Evolutionary conservation across 345 rosid genomes (phyloP), one percentile per base, ranked within the genome.

Genomic region (Reutealis trisperma): DNA sequence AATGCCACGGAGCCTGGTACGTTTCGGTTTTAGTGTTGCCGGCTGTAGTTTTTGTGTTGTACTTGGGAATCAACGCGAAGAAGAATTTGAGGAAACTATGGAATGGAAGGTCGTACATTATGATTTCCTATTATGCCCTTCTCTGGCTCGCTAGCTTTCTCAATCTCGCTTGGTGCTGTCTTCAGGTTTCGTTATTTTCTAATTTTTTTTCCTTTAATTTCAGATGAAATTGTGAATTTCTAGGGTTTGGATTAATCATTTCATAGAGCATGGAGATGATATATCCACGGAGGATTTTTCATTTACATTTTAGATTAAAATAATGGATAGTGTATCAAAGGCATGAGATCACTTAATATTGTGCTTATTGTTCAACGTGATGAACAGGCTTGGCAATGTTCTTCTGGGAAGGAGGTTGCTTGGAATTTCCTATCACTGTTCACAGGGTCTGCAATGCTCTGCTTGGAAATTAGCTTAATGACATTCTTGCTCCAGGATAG

Each of bases 141-240:
- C 86, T 87, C 71, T 89, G 88, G 89, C 49, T 87, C 37, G 90
- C 88, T 19, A 67, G 79, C 12, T 66, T 67, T 59, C 86, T 89
- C 75, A 87, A 89, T 72, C 89, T 89, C 10, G 86, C 86, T 59
- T 89, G 92, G 92, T 84, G 87, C 83, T 86, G 75, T 73, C 83
- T 89, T 75, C 90, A 87, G 92, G 90, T 86, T 64, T 45, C 24
- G 22, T 57, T 18, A 27, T 10, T 24, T 45, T 59, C 25, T 8
- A 8, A 5, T 59, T 6, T 27, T 6, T 27, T 37, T 30, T 19
- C 51, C 8, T 52, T 27, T 27, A 27, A 27, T 27, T 47, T 47
- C 9, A 13, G 51, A 13, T 8, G 51, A 47, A 47, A 47, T 10
- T 47, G 51, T 47, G 13, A 47, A 47, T 8, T 51, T 51, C 16